Evolutionary conservation across 169 alveolate genomes (phyloP), one percentile per base, ranked within the genome.

Genomic region (Sarcocystis neurona): DNA sequence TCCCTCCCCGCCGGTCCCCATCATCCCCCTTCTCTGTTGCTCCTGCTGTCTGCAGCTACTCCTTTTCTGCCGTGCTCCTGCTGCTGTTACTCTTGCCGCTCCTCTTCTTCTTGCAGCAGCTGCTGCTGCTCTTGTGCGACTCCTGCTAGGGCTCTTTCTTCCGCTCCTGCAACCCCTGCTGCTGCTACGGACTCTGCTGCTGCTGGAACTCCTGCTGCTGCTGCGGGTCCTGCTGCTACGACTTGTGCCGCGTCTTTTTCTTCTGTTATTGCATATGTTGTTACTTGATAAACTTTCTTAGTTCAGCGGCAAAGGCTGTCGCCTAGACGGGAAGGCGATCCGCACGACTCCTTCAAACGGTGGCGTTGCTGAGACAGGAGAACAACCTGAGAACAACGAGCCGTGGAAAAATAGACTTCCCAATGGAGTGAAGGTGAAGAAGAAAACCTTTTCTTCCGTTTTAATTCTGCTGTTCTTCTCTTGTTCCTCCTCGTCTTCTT

Each of bases 251-350:
- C 20, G 8, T 5, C 20, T 1, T 63, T 63, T 63, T 63, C 60
- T 6, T 6, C 27, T 48, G 27, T 5, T 43, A n/a, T n/a, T n/a
- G n/a, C n/a, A n/a, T n/a, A n/a, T n/a, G n/a, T n/a, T n/a, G n/a
- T n/a, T n/a, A n/a, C n/a, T n/a, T n/a, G n/a, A n/a, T n/a, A n/a
- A n/a, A n/a, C n/a, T n/a, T 10, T 10, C n/a, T 10, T 43, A 63
- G 75, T 63, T 63, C 43, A 1, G 44, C 75, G 75, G 75, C 4
- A 63, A 63, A 63, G 75, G 75, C 75, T 12, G 37, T 1, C 75
- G 75, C 10, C 75, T 63, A 20, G 75, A 63, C 41, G 75, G 75
- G n/a, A 63, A 63, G 75, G 75, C 75, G 75, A n/a, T 63, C 41
- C 39, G 75, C 3, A 10, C 75, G 41, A 2, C 75, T 5, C 75